Conservation (phyloP, 345 rosid species). For the Camelina hispida region DNA sequence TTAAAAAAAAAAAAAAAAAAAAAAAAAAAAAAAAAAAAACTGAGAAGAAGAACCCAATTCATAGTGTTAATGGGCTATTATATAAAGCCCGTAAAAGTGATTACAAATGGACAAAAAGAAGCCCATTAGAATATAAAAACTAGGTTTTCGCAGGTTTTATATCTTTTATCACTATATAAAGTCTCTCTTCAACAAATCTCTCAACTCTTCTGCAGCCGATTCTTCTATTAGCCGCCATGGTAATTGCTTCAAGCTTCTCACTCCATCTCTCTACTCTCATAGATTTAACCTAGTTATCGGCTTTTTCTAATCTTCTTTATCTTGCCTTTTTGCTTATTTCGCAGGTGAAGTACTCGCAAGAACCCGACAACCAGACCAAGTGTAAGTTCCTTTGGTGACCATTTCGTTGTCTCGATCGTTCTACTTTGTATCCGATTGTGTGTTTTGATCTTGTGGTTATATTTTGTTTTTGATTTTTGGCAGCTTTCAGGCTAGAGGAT, state of each 20-base stretch:
- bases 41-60: no score
- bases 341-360: slow-evolving; percentile 96
- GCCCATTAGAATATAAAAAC: no score
- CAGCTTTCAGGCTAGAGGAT: slow-evolving; percentile 97
- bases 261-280: not conserved
- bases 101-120: no score
- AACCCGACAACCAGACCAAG: slow-evolving; percentile 90
- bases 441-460: not conserved
- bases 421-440: no score
- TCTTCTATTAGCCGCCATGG: slow-evolving; percentile 40
- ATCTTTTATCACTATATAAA: slow-evolving; percentile 17
- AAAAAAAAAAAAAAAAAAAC: no score
- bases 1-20: no score
- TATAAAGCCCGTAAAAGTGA: no score
- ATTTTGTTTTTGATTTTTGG: slow-evolving; percentile 26
- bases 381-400: slow-evolving; percentile 48
- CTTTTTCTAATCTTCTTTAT: not conserved
- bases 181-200: not conserved
- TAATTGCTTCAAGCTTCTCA: slow-evolving; percentile 28
- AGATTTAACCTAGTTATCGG: not conserved
- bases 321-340: slow-evolving; percentile 1
- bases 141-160: slow-evolving; percentile 19
- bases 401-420: not conserved
- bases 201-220: slow-evolving; percentile 30
- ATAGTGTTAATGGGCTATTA: no score